Evolutionary conservation across 2,329 filamentous ascomycete genomes (phyloP), one percentile per base, ranked within the genome.

Genomic region (Penicillium janthinellum): DNA sequence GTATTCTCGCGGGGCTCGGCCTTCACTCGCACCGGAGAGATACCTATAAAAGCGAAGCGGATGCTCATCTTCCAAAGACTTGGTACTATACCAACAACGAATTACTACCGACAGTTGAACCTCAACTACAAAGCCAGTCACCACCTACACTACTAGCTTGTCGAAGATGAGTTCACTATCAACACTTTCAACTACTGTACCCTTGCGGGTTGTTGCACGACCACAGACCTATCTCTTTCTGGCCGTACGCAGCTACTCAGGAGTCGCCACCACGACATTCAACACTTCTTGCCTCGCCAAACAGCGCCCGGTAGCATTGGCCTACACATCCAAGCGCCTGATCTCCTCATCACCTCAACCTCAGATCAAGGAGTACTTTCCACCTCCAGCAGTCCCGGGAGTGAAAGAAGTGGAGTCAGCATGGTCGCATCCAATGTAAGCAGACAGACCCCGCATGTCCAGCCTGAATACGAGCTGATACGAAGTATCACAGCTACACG

Each of bases 401-500:
- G 64, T 67, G 41, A 67, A 67, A 58, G 59, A 64, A 45, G 64
- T 67, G 5, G 14, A 38, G 11, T 35, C 64, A 22, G 54, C 61
- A 57, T 67, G 64, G 64, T 31, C 20, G 28, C 64, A 67, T 41
- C 88, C 87, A 61, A 84, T 80, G 76, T 80, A 76, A 61, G 77
- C 61, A 41, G 22, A 10, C 17, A 35, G 28, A 17, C 10, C 31
- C 35, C 10, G 10, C 10, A 45, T 5, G n/a, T 17, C 4, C 11
- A 10, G 1, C 1, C n/a, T 20, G 39, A 41, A 50, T 45, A 25
- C 28, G 12, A 41, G 35, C 62, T 72, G 34, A 73, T 50, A n/a
- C 3, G 6, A 54, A n/a, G 14, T 44, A 34, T 11, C 1, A 35
- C 53, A 79, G 77, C 15, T 96, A 91, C 75, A 90, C 89, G 31